These are phyloP conservation scores for Hanseniaspora uvarum DNA, from an alignment of 1,139 yeast genomes.

Conservation along the genomic window DNA sequence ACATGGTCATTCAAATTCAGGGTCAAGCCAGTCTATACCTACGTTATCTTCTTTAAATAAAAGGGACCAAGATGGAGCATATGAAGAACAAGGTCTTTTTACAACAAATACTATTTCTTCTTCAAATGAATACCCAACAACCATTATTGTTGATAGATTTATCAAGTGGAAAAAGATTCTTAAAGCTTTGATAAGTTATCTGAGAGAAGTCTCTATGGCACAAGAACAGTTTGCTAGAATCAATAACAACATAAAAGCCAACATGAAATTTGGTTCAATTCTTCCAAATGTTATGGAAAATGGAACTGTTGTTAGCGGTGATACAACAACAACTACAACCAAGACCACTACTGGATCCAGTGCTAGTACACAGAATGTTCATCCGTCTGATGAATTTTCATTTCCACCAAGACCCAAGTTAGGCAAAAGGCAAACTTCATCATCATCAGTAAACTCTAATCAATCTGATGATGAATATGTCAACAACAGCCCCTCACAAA, in stretches of 20 bases:
- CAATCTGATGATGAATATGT: constrained; percentile 16
- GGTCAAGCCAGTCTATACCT: background rate
- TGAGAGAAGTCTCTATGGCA: constrained; percentile 52
- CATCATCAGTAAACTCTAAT: constrained; percentile 12
- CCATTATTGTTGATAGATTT: constrained; percentile 41
- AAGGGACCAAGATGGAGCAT: background rate
- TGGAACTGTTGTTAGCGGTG: constrained; percentile 25
- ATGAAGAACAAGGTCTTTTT: constrained; percentile 17
- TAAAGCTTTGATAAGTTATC: constrained; percentile 50
- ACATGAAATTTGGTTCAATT: constrained; percentile 47
- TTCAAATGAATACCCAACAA: constrained; percentile 32
- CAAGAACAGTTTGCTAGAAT: constrained; percentile 61
- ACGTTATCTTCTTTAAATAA: background rate
- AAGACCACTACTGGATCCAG: background rate
- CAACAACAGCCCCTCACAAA: constrained; percentile 5
- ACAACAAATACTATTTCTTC: constrained; percentile 21
- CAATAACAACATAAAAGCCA: constrained; percentile 50
- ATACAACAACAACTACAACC: constrained; percentile 14
- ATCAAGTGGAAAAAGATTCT: constrained; percentile 62
- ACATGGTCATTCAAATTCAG: background rate
- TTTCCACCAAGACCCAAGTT: constrained; percentile 15
- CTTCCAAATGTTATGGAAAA: constrained; percentile 33
- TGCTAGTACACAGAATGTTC: background rate
- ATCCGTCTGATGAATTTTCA: constrained; percentile 1
- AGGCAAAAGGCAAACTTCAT: background rate